A percentile compares a stretch with the other conserved stretches of the same genome.
Conservation (phyloP, 306 rosid genomes). For the Sphenostylis stenocarpa region DNA sequence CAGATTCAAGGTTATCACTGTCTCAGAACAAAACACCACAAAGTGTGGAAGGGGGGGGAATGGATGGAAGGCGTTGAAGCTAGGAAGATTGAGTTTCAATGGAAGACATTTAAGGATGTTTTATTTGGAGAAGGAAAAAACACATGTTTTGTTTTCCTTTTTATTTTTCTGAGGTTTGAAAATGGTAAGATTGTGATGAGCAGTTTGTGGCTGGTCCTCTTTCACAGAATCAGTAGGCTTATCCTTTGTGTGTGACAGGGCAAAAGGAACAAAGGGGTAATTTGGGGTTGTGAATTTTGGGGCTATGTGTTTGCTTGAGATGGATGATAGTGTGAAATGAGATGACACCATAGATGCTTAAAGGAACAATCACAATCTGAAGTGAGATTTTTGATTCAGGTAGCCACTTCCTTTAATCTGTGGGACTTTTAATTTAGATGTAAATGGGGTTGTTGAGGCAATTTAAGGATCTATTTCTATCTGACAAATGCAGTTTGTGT, state of each 20-base stretch:
- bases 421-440: neutral
- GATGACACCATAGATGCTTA: neutral
- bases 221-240: constrained; percentile 44
- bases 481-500: constrained; percentile 8
- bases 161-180: neutral
- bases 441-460: constrained; percentile 17
- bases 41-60: constrained; percentile 18
- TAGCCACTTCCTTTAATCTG: neutral
- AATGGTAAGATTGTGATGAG: constrained; percentile 16
- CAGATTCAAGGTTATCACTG: constrained; percentile 34
- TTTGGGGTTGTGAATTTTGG: neutral
- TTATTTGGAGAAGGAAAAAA: neutral
- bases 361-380: constrained; percentile 33
- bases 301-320: neutral
- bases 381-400: constrained; percentile 15
- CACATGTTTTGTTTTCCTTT: neutral
- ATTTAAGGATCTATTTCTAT: neutral
- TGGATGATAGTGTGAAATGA: neutral
- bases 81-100: constrained; percentile 62
- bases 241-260: constrained; percentile 17
- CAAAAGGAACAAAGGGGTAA: constrained; percentile 6
- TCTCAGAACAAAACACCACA: constrained; percentile 21
- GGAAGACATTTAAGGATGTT: constrained; percentile 35
- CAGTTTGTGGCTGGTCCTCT: constrained; percentile 44
- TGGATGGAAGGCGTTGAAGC: constrained; percentile 70